Percentiles rank a stretch among this genome's conserved stretches.
phyloP scores from a whole-genome alignment of 495 filamentous ascomycete species.

The Penicillium subrubescens region DNA sequence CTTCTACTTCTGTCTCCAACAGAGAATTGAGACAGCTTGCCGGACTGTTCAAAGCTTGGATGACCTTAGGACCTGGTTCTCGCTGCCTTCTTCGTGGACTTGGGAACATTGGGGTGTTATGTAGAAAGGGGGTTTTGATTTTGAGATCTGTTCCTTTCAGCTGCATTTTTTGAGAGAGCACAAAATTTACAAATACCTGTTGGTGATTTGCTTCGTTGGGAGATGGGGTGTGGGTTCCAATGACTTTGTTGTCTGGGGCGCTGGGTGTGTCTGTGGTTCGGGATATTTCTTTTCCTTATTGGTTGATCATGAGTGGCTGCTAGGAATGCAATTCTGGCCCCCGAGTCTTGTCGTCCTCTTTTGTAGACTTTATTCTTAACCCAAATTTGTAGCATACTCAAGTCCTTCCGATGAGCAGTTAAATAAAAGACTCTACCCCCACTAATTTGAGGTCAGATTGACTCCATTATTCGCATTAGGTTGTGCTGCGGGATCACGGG shows the following conservation, averaged over 20 bases:
- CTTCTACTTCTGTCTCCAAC: not conserved
- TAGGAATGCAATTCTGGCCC: constrained; percentile 5
- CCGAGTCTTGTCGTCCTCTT: not conserved
- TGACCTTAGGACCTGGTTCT: not conserved
- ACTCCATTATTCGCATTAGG: too few relatives aligned
- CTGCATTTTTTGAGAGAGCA: constrained; percentile 9
- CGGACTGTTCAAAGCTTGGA: not conserved
- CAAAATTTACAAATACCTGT: constrained; percentile 13
- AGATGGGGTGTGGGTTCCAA: constrained; percentile 1
- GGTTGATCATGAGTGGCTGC: constrained; percentile 17
- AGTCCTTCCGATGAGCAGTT: too few relatives aligned
- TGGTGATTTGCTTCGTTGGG: constrained; percentile 9
- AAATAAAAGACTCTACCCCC: too few relatives aligned
- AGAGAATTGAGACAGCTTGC: not conserved
- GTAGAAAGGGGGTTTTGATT: constrained; percentile 10
- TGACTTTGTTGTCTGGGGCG: constrained; percentile 11
- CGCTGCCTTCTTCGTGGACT: constrained; percentile 15
- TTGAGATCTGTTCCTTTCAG: constrained; percentile 14
- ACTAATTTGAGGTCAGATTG: too few relatives aligned
- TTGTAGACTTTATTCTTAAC: not conserved
- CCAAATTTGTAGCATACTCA: too few relatives aligned
- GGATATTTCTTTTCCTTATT: constrained; percentile 1
- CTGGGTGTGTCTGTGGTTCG: constrained; percentile 8
- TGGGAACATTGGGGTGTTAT: constrained; percentile 7
- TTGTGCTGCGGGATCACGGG: too few relatives aligned